These are phyloP conservation scores for Aspergillus floridensis DNA, from an alignment of 2,329 filamentous ascomycete genomes.

Conservation along the genomic window DNA sequence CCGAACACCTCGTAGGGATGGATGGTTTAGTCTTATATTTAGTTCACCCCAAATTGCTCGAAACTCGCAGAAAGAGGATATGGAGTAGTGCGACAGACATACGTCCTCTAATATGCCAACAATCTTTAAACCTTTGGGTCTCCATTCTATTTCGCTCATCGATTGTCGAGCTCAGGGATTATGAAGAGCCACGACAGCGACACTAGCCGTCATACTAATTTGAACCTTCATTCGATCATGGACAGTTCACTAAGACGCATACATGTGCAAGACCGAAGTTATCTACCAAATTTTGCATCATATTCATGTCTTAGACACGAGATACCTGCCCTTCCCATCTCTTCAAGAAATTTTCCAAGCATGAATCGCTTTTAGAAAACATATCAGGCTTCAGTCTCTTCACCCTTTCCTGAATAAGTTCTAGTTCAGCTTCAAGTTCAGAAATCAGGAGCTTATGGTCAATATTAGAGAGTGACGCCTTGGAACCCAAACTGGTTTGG, in stretches of 20 bases:
- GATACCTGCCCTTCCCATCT: slow-evolving; percentile 25
- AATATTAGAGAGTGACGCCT: slow-evolving; percentile 27
- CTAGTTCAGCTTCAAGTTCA: slow-evolving; percentile 32
- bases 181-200: background rate
- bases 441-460: slow-evolving; percentile 27
- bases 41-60: too few species aligned
- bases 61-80: background rate
- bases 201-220: background rate
- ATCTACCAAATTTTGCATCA: too few species aligned
- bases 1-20: background rate
- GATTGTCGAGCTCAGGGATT: too few species aligned
- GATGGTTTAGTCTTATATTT: too few species aligned
- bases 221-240: too few species aligned
- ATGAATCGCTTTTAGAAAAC: slow-evolving; percentile 31
- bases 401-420: slow-evolving; percentile 31
- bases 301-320: background rate
- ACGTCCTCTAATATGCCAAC: too few species aligned
- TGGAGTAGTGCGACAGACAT: background rate
- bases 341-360: slow-evolving; percentile 33
- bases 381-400: slow-evolving; percentile 34
- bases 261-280: background rate
- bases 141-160: too few species aligned
- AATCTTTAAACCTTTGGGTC: too few species aligned
- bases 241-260: background rate
- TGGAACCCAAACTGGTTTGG: slow-evolving; percentile 28